Evolutionary conservation across 2,329 filamentous ascomycete genomes (phyloP), one percentile per base, ranked within the genome.

Genomic region (Phyllosticta paracitricarpa): DNA sequence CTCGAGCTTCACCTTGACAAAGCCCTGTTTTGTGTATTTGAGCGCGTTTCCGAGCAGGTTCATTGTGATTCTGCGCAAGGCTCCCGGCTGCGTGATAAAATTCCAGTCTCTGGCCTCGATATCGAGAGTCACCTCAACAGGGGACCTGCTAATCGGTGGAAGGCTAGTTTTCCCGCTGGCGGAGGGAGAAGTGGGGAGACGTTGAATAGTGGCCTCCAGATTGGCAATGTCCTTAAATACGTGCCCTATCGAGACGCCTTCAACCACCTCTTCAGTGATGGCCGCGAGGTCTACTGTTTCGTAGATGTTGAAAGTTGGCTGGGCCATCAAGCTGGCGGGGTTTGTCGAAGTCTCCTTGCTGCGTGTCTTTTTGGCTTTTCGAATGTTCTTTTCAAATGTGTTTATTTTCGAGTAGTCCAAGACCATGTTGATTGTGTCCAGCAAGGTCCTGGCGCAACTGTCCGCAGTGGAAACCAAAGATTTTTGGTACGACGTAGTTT

Each of bases 211-310:
- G 40, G 40, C 40, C 8, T 40, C 59, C 4, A 61, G 40, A 28
- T 28, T 60, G 8, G 64, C 63, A 9, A 66, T 65, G 30, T 67
- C 66, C 57, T 68, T 73, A 65, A 78, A 77, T 0, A 70, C 71
- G 51, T 82, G 79, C 0, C 81, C 81, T 35, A 76, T 73, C 65
- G 73, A 80, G 4, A 83, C 80, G 1, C 81, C 81, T 62, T 84
- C 81, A 4, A 81, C 76, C 0, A 81, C 81, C 64, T 83, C 81
- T 67, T 83, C 81, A 0, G 79, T 75, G 10, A 82, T 65, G 2
- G 76, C 70, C 17, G 76, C 75, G 0, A 82, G 67, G 61, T 81
- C 76, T 0, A 77, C 64, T 22, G 70, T 65, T 9, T 70, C 68
- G 5, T 71, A 71, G 33, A 72, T 62, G 59, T 71, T 67, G 64